Evolutionary conservation across 2,329 filamentous ascomycete genomes (phyloP).

Genomic region (Monosporascus sp.): DNA sequence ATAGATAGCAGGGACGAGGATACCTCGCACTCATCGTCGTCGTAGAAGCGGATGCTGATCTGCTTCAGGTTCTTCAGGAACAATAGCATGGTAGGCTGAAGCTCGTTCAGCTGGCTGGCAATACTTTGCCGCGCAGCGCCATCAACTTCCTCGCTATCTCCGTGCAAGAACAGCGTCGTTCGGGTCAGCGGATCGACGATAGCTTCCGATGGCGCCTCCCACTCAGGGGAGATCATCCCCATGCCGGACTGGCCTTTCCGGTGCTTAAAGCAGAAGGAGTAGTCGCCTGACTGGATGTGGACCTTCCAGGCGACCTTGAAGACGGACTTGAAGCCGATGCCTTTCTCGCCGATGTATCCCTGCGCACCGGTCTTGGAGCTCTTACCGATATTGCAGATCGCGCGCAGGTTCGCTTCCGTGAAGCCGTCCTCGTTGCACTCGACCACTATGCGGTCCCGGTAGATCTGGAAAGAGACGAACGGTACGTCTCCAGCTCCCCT

Average conservation of each 20-base stretch:
- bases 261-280: constrained; percentile 40
- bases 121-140: constrained; percentile 20
- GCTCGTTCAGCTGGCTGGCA: constrained; percentile 28
- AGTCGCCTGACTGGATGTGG: constrained; percentile 38
- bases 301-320: constrained; percentile 42
- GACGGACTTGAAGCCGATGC: constrained; percentile 47
- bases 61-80: constrained; percentile 36
- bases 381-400: constrained; percentile 40
- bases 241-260: constrained; percentile 36
- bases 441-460: constrained; percentile 33
- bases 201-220: constrained; percentile 26
- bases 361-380: constrained; percentile 39
- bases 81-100: constrained; percentile 35
- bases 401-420: constrained; percentile 32
- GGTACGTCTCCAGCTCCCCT: constrained; percentile 16
- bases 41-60: constrained; percentile 28
- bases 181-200: constrained; percentile 22
- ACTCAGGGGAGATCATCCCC: constrained; percentile 44
- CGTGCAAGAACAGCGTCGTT: constrained; percentile 33
- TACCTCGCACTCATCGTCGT: constrained; percentile 7
- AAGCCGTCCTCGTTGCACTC: constrained; percentile 50
- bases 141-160: constrained; percentile 14
- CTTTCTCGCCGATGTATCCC: constrained; percentile 45
- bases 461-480: constrained; percentile 30
- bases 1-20: constrained; percentile 11